Evolutionary conservation across 148 eudicot species (phyloP).

Genomic region (Fagopyrum tataricum): DNA sequence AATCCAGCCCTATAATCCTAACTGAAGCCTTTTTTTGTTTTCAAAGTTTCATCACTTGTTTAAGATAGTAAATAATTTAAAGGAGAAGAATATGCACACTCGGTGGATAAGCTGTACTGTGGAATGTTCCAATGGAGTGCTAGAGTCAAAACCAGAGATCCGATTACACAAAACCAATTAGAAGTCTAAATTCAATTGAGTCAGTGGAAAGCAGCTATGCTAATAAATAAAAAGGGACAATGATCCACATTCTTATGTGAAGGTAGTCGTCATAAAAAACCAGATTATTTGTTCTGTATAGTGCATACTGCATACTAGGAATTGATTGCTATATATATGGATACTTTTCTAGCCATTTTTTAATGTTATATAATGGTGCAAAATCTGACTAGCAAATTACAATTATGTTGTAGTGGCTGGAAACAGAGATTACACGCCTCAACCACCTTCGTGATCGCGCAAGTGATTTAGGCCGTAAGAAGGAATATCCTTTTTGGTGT

Average conservation of each 20-base stretch:
- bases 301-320: neutral
- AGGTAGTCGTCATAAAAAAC: neutral
- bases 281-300: neutral
- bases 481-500: slow-evolving; percentile 78
- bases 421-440: slow-evolving; percentile 64
- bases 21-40: neutral
- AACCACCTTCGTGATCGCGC: slow-evolving; percentile 98
- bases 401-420: slow-evolving; percentile 77
- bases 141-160: neutral
- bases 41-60: neutral
- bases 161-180: neutral
- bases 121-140: neutral
- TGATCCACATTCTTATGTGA: neutral
- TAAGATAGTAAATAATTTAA: neutral
- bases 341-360: neutral
- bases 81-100: neutral
- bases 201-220: neutral
- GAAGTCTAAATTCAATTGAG: neutral
- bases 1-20: too few relatives aligned
- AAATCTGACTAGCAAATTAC: neutral
- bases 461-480: slow-evolving; percentile 80
- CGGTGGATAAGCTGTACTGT: neutral
- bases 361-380: neutral
- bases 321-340: neutral
- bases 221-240: neutral